Base-by-base conservation (phyloP, 345 rosid species). In the Cochlearia excelsa region DNA sequence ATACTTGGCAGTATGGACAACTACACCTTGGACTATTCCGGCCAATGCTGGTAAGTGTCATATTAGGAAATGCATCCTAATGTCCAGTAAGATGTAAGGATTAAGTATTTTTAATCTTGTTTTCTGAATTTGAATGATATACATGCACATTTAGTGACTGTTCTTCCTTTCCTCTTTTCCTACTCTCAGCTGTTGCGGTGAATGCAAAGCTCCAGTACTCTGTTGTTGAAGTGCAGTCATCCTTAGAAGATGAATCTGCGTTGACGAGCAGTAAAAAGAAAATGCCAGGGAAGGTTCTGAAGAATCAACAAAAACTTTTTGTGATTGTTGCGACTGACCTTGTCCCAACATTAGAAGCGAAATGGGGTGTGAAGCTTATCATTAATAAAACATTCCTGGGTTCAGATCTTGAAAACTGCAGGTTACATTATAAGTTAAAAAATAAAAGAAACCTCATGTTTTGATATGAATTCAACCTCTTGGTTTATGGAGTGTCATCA, bases 21-120 rank as follows among this genome's bases (percentile, higher is more conserved):
- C 98, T 56, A 88, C 98, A 58, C 98, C 98, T 1, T 92, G 95
- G 98, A 92, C 96, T 9, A 53, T 92, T 70, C 98, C 93, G 51
- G 98, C 95, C 63, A 92, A 92, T 77, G 96, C 95, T 33, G 98
- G 98, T 84, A 69, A 54, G 73, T 72, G 34, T 46, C 40, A 49
- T 56, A 49, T 48, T 34, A 50, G 42, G 33, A 58, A 46, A 45
- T 52, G 16, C 30, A 53, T 52, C 50, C 9, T 43, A 33, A 33
- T 43, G 6, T 56, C n/a, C 33, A 26, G 29, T 27, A 47, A 27
- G 39, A n/a, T 26, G 51, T 30, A 54, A n/a, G 33, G 28, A 54
- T 46, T 16, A 31, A 6, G 0, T 57, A 45, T 46, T 26, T 50
- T 69, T 39, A 5, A 1, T 54, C 28, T 42, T 4, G 2, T 35